Evolutionary conservation across 192 early-diverging fungal species (phyloP), one percentile per base, ranked within the genome.

Genomic region (Umbelopsis vinacea): DNA sequence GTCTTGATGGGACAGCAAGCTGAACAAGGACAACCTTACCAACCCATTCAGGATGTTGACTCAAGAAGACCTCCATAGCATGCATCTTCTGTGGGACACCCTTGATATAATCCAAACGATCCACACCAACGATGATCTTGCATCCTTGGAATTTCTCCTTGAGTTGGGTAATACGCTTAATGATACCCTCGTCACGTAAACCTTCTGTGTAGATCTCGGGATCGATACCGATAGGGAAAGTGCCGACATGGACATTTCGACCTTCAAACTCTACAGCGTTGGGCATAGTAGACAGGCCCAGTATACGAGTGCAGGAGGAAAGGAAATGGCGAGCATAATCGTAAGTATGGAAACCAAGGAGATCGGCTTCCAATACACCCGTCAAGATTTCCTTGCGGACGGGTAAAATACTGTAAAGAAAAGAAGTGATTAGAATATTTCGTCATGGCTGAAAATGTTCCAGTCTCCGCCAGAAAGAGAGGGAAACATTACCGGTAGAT

Each of bases 41-140:
- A 43, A 95, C 89, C 84, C 91, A 96, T 75, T 98, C 95, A 2
- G 95, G 95, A 78, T 97, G 89, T 63, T 90, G 76, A 33, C 85
- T 88, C 46, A 99, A 80, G 67, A 99, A 95, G 52, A 95, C 89
- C 77, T 97, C 95, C 43, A 99, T 89, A 0, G 97, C 97, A 76
- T 97, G 94, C 57, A 99, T 80, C 84, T 99, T 99, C 74, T 99
- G 98, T 35, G 98, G 98, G 22, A 99, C 95, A 53, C 97, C 98
- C 85, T 99, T 99, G 85, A 99, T 99, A 79, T 99, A 99, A 82
- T 99, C 98, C 47, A 99, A 85, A 40, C 98, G 89, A 76, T 99
- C 98, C 2, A 99, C 96, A 17, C 98, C 97, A 2, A 99, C 93
- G 78, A 99, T 92, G 10, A 99, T 81, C 76, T 94, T 93, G 40